phyloP scores from a whole-genome alignment of 164 flowering plant genomes.

The Brasenia schreberi region DNA sequence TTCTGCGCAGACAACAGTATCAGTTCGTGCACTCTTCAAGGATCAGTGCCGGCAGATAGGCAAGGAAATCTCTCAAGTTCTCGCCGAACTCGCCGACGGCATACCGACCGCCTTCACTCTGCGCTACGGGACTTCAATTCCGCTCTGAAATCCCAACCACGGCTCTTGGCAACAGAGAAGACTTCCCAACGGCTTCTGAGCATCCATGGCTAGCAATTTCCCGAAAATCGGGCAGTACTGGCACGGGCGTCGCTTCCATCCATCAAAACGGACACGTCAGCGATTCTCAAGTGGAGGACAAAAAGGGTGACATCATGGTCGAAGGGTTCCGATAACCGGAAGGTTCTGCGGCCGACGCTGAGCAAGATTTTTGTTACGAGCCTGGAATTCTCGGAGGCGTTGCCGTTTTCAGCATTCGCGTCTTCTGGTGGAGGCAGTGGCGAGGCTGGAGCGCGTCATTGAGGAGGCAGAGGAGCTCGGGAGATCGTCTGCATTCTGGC shows the following conservation, averaged over 20 bases:
- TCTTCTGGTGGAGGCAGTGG: constrained; percentile 85
- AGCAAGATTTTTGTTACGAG: constrained; percentile 67
- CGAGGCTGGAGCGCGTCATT: constrained; percentile 68
- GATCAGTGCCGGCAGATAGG: constrained; percentile 59
- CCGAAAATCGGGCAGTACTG: background rate
- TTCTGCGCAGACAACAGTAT: constrained; percentile 40
- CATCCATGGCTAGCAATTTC: background rate
- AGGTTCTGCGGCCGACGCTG: constrained; percentile 44
- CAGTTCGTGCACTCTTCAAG: constrained; percentile 54
- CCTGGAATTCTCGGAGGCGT: constrained; percentile 90
- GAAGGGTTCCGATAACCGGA: constrained; percentile 10
- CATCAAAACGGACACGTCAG: constrained; percentile 41
- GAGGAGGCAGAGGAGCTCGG: constrained; percentile 81
- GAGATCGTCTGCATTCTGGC: constrained; percentile 46
- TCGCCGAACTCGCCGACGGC: constrained; percentile 57
- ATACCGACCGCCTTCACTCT: constrained; percentile 67
- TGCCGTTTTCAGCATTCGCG: constrained; percentile 95
- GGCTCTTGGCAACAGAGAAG: constrained; percentile 54
- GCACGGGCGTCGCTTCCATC: constrained; percentile 22
- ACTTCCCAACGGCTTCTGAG: constrained; percentile 13
- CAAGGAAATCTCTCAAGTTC: constrained; percentile 50
- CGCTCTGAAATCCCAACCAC: constrained; percentile 73
- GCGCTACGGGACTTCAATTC: constrained; percentile 66
- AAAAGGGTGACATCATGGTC: constrained; percentile 18
- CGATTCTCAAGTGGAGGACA: constrained; percentile 42